Evolutionary conservation across 2,329 filamentous ascomycete species (phyloP), one percentile per base, ranked within the genome.

Genomic region (Fusarium avenaceum): DNA sequence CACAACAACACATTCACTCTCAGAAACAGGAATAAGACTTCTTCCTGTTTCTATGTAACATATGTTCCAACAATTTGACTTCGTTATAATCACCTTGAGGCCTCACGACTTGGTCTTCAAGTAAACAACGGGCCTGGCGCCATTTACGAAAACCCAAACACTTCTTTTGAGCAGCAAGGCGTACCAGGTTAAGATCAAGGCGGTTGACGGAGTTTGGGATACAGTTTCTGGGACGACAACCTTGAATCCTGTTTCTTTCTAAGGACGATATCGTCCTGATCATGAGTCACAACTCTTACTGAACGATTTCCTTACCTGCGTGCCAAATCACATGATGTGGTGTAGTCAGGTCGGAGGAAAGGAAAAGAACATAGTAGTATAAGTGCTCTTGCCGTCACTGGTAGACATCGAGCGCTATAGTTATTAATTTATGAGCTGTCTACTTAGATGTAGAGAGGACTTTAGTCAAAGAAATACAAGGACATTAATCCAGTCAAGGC

Each of bases 131-230:
- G 59, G 72, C 64, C 56, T 59, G 69, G 69, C 69, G 63, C 67
- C 70, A 67, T 57, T 74, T 65, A 68, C 57, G 61, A 64, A 57
- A 48, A 67, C 56, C 38, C 57, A 42, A 55, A 46, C 56, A 69
- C 67, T 72, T 70, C 57, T 63, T 64, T 73, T 70, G 49, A 64
- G 56, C 60, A 72, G 72, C 72, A 74, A 61, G 72, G 72, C 72
- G 72, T 72, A 72, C 55, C 63, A 62, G 72, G 67, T 61, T 57
- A 51, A 58, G 60, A 67, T 49, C 62, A 62, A 64, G 55, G 57
- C 57, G 67, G 40, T 67, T 44, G 54, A 49, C 55, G 72, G 70
- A 72, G 72, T 74, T 74, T 72, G 46, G 57, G 66, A 56, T 56
- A 70, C 61, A 50, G 48, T 50, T 55, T 33, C 44, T 49, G 57